These are phyloP conservation scores for Backusella luteola DNA, from an alignment of 192 early-diverging fungal genomes.

Conservation along the genomic window DNA sequence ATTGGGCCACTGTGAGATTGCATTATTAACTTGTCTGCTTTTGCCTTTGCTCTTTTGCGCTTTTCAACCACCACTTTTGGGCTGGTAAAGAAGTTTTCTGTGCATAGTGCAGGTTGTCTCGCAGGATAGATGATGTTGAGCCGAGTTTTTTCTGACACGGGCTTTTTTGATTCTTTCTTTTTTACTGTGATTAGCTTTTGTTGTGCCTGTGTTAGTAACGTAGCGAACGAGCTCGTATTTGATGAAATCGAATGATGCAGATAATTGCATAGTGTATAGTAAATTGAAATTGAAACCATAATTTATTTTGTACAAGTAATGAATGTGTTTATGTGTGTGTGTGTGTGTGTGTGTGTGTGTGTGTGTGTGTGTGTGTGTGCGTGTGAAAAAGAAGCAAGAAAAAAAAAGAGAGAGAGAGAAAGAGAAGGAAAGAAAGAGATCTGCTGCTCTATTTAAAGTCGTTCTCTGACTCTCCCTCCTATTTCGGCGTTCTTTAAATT, in stretches of 20 bases:
- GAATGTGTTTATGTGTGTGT: not conserved
- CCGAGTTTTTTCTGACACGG: not conserved
- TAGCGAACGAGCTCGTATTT: not conserved
- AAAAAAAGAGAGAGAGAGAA: not conserved
- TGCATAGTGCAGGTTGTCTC: not conserved
- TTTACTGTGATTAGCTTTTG: constrained; percentile 1
- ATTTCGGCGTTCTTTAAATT: constrained; percentile 6
- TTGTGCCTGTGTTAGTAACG: not conserved
- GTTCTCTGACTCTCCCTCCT: not conserved
- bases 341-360: no score
- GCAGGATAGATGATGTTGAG: constrained; percentile 8
- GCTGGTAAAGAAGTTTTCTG: not conserved
- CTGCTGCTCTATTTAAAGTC: not conserved
- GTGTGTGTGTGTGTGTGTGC: not conserved
- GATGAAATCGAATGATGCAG: not conserved
- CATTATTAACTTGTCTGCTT: not conserved
- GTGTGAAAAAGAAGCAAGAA: constrained; percentile 3
- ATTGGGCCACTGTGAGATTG: constrained; percentile 37
- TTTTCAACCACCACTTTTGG: not conserved
- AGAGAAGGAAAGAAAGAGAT: not conserved
- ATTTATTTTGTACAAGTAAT: not conserved
- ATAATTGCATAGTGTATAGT: constrained; percentile 17
- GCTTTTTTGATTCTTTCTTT: not conserved
- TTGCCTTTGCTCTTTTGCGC: not conserved
- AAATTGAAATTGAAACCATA: constrained; percentile 19